Base-by-base conservation (phyloP, 1,139 yeast species). In the Suhomyces chickasaworum region DNA sequence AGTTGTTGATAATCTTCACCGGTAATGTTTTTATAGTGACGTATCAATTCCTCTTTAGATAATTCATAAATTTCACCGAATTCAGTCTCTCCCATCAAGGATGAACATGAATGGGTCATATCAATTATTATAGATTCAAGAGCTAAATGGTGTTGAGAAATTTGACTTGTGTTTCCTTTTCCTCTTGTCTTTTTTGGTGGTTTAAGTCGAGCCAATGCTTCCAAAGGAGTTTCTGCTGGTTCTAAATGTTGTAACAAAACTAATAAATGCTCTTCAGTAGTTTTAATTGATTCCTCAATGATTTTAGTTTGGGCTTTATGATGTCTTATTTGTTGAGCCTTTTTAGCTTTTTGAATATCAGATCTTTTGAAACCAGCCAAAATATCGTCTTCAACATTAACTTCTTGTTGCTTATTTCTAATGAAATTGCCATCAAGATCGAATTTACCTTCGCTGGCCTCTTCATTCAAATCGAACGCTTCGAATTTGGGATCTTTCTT, bases 151-250 rank as follows among this genome's bases (percentile, higher is more conserved):
- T n/a, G n/a, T n/a, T n/a, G n/a, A n/a, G n/a, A n/a, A n/a, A n/a
- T n/a, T n/a, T n/a, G n/a, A n/a, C 8, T 47, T 48, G 8, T 30
- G 45, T 10, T 39, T 39, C 7, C 37, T 10, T 23, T 31, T 41
- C 53, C 60, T 42, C 51, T 57, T 30, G 48, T 57, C 47, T 57
- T 59, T 31, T 65, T 64, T 1, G 61, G 59, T 7, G 69, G 62
- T 33, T 66, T 68, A 37, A 78, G 58, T 42, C 84, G 59, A 13
- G 77, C 77, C 30, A 83, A 63, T 0, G 86, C 81, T 54, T 86
- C 91, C 60, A 83, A 53, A 2, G 88, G 78, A 0, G 85, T 75
- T 58, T 86, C 93, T 3, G 81, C 85, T 0, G 85, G 80, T 34
- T 82, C 78, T 35, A 86, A 62, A 1, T 62, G 25, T 0, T 53